These are phyloP conservation scores for Vachellia pachyceras DNA, from an alignment of 306 rosid species.

Conservation along the genomic window DNA sequence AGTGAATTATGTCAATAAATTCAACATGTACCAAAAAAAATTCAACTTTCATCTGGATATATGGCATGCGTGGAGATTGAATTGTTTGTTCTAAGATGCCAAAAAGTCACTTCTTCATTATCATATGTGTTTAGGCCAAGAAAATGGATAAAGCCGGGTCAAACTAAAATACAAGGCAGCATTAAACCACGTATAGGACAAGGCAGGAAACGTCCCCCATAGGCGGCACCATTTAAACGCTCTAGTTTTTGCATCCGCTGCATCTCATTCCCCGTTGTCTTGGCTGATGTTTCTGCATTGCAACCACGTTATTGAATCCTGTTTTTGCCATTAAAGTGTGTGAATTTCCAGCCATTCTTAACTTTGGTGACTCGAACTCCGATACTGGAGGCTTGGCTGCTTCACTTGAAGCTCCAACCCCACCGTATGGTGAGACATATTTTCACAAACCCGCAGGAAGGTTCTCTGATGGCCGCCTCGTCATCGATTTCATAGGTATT, in stretches of 20 bases:
- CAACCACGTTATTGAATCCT: neutral
- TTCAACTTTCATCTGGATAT: neutral
- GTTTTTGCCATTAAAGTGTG: neutral
- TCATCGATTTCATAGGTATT: constrained; percentile 52
- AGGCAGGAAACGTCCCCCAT: neutral
- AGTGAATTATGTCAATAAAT: too few relatives aligned
- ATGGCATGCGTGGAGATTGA: neutral
- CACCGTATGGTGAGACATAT: constrained; percentile 15
- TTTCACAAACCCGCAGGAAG: constrained; percentile 11
- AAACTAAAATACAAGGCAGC: neutral
- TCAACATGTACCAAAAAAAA: too few relatives aligned
- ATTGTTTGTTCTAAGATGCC: neutral
- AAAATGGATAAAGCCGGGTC: neutral
- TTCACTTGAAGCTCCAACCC: neutral
- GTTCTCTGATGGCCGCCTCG: constrained; percentile 48
- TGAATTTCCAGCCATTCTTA: constrained; percentile 6
- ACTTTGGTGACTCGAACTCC: constrained; percentile 12
- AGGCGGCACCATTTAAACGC: neutral
- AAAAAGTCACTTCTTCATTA: neutral
- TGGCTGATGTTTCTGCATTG: neutral
- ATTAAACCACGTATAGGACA: neutral
- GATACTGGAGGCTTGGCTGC: constrained; percentile 25
- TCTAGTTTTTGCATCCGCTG: neutral
- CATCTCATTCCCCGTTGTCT: neutral
- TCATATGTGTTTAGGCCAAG: neutral